These are phyloP conservation scores for Coemansia sp. DNA, from an alignment of 192 early-diverging fungal genomes.

Conservation along the genomic window DNA sequence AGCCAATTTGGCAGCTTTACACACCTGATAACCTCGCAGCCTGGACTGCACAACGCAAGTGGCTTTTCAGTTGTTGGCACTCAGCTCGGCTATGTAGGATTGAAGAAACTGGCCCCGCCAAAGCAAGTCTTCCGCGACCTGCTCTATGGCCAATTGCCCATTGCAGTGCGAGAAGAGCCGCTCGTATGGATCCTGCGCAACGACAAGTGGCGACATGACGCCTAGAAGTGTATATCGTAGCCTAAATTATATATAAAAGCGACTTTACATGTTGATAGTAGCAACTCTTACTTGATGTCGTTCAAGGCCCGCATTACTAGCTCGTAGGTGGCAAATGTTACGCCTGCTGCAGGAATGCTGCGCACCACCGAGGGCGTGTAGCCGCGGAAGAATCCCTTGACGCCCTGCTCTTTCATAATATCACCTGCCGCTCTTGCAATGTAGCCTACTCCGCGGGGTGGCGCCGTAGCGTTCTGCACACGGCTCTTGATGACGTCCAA, in stretches of 20 bases:
- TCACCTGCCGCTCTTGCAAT: conserved; percentile 58
- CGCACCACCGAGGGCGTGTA: conserved; percentile 60
- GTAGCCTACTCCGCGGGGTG: conserved; percentile 66
- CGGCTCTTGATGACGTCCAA: conserved; percentile 86
- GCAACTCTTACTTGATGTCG: not conserved
- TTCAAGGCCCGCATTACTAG: conserved; percentile 44
- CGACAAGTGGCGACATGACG: not conserved
- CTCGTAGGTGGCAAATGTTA: conserved; percentile 80
- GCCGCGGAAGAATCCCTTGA: conserved; percentile 67
- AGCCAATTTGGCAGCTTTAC: conserved; percentile 29
- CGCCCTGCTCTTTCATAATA: conserved; percentile 63
- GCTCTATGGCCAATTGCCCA: not conserved
- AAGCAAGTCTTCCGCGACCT: not conserved
- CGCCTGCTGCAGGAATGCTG: conserved; percentile 77
- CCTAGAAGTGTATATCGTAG: not conserved
- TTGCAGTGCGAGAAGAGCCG: conserved; percentile 10
- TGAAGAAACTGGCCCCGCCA: not conserved
- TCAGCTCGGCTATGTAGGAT: conserved; percentile 29
- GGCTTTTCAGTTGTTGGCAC: conserved; percentile 20
- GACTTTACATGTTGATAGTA: too few species aligned
- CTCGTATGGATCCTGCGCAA: conserved; percentile 23
- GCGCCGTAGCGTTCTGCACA: conserved; percentile 64
- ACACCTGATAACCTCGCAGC: conserved; percentile 38
- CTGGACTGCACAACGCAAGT: conserved; percentile 5
- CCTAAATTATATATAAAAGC: not conserved